Evolutionary conservation across 805 yeast species (phyloP).

Genomic region (Teunomyces funiuensis): DNA sequence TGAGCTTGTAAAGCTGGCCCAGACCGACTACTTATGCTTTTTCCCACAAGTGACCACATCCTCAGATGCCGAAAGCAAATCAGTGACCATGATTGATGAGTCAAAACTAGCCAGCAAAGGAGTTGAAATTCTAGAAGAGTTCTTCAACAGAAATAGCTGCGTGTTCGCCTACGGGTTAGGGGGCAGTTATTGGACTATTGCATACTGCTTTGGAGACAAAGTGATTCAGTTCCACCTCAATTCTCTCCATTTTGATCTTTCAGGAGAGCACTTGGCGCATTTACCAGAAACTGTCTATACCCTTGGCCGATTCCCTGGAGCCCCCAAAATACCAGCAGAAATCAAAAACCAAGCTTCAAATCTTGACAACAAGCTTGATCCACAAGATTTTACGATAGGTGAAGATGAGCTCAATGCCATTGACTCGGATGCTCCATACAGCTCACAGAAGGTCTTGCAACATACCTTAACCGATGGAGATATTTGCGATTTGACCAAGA

Average conservation of each 20-base stretch:
- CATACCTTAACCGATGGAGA: conserved; percentile 49
- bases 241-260: conserved; percentile 18
- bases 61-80: conserved; percentile 1
- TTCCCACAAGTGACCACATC: conserved; percentile 13
- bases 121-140: conserved; percentile 12
- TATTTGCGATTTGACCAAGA: conserved; percentile 57
- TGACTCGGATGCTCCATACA: conserved; percentile 20
- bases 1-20: not conserved
- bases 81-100: conserved; percentile 2
- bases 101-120: conserved; percentile 18
- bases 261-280: conserved; percentile 30
- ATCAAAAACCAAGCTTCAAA: conserved; percentile 22
- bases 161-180: conserved; percentile 22
- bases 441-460: conserved; percentile 32
- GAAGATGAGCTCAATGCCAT: conserved; percentile 21
- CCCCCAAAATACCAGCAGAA: conserved; percentile 13
- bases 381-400: conserved; percentile 26
- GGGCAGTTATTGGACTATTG: conserved; percentile 56
- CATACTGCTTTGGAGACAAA: conserved; percentile 48
- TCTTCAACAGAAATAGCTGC: conserved; percentile 23
- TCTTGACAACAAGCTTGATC: conserved; percentile 14
- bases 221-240: conserved; percentile 50
- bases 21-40: conserved; percentile 19
- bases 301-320: conserved; percentile 36
- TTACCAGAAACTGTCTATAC: conserved; percentile 34